Percentiles rank a stretch among this genome's conserved stretches.
These are phyloP conservation scores for Telfairia occidentalis DNA, from an alignment of 331 rosid species.

Conservation along the genomic window DNA sequence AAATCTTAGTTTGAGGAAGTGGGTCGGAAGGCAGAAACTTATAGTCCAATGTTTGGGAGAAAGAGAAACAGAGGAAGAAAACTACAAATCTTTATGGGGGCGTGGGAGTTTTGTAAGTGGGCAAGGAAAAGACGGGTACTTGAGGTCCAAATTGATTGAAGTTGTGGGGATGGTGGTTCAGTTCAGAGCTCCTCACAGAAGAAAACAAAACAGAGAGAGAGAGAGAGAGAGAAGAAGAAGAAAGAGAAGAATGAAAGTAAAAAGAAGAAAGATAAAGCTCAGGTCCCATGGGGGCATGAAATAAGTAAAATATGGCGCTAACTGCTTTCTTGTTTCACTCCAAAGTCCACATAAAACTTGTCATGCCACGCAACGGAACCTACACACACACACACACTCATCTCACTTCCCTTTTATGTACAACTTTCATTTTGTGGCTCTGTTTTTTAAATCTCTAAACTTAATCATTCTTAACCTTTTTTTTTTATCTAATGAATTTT, in stretches of 20 bases:
- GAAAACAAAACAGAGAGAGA: conserved; percentile 6
- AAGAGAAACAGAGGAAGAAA: not conserved
- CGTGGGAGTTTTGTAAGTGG: not conserved
- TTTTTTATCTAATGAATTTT: too few relatives aligned
- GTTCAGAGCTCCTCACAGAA: conserved; percentile 4
- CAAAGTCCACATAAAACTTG: too few relatives aligned
- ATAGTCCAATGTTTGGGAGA: not conserved
- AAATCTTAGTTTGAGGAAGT: not conserved
- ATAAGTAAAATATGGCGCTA: too few relatives aligned
- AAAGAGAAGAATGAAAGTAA: not conserved
- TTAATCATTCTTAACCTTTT: too few relatives aligned
- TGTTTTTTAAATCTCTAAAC: too few relatives aligned
- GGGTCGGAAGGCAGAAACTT: not conserved
- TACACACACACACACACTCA: too few relatives aligned
- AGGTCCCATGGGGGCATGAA: too few relatives aligned
- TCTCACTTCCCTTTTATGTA: too few relatives aligned
- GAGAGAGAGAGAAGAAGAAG: conserved; percentile 4
- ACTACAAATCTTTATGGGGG: not conserved
- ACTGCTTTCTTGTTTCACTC: too few relatives aligned
- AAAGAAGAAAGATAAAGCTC: not conserved
- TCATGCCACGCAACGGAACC: too few relatives aligned
- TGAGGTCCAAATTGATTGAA: not conserved
- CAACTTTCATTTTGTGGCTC: too few relatives aligned
- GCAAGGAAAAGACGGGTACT: not conserved
- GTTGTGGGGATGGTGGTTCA: not conserved